Conservation (phyloP, 257 asterid species). For the Galeopsis tetrahit region DNA sequence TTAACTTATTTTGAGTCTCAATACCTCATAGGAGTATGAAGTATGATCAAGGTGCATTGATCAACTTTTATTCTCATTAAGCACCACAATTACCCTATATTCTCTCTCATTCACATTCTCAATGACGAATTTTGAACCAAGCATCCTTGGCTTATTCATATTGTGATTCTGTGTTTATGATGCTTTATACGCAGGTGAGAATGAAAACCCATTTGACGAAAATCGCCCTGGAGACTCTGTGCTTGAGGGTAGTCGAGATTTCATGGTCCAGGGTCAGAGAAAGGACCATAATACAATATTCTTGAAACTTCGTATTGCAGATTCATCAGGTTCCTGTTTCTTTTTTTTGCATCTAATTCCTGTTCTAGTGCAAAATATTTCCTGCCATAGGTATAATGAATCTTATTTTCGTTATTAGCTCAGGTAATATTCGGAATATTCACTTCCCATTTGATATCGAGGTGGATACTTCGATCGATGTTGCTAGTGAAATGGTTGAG, state of each 20-base stretch:
- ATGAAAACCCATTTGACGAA: conserved; percentile 40
- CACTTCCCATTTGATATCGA: conserved; percentile 96
- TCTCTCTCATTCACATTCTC: too few relatives aligned
- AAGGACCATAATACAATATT: conserved; percentile 92
- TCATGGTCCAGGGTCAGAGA: conserved; percentile 86
- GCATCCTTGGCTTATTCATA: conserved; percentile 2
- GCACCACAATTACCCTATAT: too few relatives aligned
- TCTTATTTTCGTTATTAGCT: conserved; percentile 41
- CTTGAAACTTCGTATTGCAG: conserved; percentile 86
- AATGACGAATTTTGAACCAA: too few relatives aligned
- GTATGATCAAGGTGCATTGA: too few relatives aligned
- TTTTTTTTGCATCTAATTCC: conserved; percentile 24
- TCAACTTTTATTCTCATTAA: too few relatives aligned
- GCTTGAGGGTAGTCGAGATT: conserved; percentile 79
- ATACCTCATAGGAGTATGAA: too few relatives aligned
- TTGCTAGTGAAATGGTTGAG: conserved; percentile 98
- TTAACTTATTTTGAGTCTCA: too few relatives aligned
- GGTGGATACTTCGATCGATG: conserved; percentile 87
- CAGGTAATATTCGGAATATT: conserved; percentile 84
- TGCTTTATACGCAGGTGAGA: conserved; percentile 50
- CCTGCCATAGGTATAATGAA: conserved; percentile 28
- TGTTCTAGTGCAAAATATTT: conserved; percentile 12
- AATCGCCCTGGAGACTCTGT: conserved; percentile 47
- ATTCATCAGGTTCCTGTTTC: conserved; percentile 64
- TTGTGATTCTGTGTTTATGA: conserved; percentile 14